These are phyloP conservation scores for Monosporozyma aerobia DNA, from an alignment of 805 yeast genomes.

Conservation along the genomic window DNA sequence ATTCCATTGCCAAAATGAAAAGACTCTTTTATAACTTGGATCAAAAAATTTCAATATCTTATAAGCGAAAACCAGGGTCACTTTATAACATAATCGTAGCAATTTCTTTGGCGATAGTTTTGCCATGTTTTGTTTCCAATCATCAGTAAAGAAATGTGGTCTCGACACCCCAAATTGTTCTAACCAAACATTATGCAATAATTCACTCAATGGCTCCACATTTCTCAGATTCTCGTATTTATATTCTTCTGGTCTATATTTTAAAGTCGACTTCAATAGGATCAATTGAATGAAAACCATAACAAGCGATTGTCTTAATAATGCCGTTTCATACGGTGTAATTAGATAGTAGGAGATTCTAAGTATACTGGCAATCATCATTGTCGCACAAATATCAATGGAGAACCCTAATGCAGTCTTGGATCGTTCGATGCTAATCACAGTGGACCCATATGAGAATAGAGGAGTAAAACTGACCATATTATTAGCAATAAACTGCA, in stretches of 20 bases:
- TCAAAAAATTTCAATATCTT: slow-evolving; percentile 55
- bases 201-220: slow-evolving; percentile 25
- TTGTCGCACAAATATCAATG: slow-evolving; percentile 86
- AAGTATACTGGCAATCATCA: slow-evolving; percentile 68
- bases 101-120: slow-evolving; percentile 16
- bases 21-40: slow-evolving; percentile 56
- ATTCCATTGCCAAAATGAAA: slow-evolving; percentile 82
- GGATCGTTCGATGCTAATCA: slow-evolving; percentile 53
- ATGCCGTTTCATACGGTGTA: slow-evolving; percentile 71
- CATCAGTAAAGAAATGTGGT: slow-evolving; percentile 20
- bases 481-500: slow-evolving; percentile 51
- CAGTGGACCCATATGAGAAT: slow-evolving; percentile 79
- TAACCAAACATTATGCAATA: slow-evolving; percentile 27
- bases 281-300: slow-evolving; percentile 75
- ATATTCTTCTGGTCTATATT: slow-evolving; percentile 42
- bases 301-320: slow-evolving; percentile 69
- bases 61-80: slow-evolving; percentile 24
- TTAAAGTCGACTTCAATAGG: slow-evolving; percentile 53
- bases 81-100: slow-evolving; percentile 18
- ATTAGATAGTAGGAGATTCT: slow-evolving; percentile 70
- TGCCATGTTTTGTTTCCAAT: slow-evolving; percentile 21
- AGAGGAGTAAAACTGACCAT: slow-evolving; percentile 75
- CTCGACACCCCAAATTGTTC: slow-evolving; percentile 19
- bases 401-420: slow-evolving; percentile 74
- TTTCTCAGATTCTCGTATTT: slow-evolving; percentile 31